Percentiles rank a stretch among this genome's conserved stretches.
These are phyloP conservation scores for Aspergillus sergii DNA, from an alignment of 2,329 filamentous ascomycete genomes.

Conservation along the genomic window DNA sequence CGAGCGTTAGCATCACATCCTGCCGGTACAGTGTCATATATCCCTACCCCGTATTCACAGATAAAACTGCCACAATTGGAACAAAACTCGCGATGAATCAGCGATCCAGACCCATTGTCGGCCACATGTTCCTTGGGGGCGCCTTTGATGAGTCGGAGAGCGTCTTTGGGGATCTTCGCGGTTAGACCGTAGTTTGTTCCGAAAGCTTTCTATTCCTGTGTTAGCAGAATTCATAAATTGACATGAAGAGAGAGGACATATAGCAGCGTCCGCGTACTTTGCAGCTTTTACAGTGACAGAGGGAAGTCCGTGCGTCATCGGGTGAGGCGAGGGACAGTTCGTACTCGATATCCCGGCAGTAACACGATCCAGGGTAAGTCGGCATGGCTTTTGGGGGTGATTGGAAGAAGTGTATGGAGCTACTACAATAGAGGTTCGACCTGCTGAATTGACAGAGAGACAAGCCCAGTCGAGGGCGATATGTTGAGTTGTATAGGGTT, in stretches of 20 bases:
- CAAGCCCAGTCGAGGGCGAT: neutral
- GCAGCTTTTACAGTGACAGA: constrained; percentile 58
- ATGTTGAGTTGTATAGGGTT: neutral
- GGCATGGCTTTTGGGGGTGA: constrained; percentile 26
- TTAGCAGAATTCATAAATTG: neutral
- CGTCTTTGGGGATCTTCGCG: constrained; percentile 51
- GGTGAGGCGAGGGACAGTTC: constrained; percentile 47
- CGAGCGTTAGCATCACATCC: neutral
- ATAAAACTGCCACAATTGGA: constrained; percentile 54
- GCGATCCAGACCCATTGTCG: constrained; percentile 53
- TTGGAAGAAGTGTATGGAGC: neutral
- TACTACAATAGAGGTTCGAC: neutral
- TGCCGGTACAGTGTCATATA: neutral
- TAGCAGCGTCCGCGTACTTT: constrained; percentile 37
- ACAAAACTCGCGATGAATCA: constrained; percentile 57
- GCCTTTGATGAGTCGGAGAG: constrained; percentile 46
- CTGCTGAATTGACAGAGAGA: neutral
- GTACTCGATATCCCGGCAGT: constrained; percentile 53
- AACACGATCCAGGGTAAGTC: constrained; percentile 47
- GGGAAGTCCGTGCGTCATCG: constrained; percentile 52
- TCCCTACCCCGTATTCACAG: constrained; percentile 54
- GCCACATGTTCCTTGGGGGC: constrained; percentile 49
- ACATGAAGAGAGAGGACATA: neutral
- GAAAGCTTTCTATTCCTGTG: constrained; percentile 50
- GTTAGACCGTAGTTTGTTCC: constrained; percentile 57